Evolutionary conservation across 345 rosid genomes (phyloP).

Genomic region (Populus tremula): DNA sequence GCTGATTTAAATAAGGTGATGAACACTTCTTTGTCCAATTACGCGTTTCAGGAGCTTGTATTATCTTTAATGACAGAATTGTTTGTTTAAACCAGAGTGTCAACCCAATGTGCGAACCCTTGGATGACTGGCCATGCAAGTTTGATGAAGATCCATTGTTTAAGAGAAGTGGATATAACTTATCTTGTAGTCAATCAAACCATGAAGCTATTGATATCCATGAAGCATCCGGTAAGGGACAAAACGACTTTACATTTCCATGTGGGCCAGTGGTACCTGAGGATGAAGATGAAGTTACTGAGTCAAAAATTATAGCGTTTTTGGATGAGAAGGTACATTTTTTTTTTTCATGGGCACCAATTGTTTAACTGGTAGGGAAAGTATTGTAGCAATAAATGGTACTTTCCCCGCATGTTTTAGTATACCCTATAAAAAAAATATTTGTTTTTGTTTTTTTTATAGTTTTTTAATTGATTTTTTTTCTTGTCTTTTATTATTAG

Average conservation of each 20-base stretch:
- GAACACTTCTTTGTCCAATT: slow-evolving; percentile 14
- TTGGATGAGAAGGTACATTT: slow-evolving; percentile 36
- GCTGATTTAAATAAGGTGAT: slow-evolving; percentile 66
- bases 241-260: slow-evolving; percentile 51
- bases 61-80: slow-evolving; percentile 6
- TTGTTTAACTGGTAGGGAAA: too few species aligned
- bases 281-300: slow-evolving; percentile 36
- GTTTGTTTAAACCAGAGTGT: slow-evolving; percentile 57
- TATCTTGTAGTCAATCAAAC: slow-evolving; percentile 34
- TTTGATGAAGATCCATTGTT: slow-evolving; percentile 47
- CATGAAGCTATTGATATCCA: slow-evolving; percentile 27
- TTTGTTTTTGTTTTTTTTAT: too few species aligned
- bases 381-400: too few species aligned
- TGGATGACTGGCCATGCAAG: slow-evolving; percentile 71
- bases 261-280: slow-evolving; percentile 27
- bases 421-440: too few species aligned
- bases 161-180: slow-evolving; percentile 35
- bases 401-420: too few species aligned
- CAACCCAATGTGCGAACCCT: slow-evolving; percentile 80
- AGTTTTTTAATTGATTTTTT: too few species aligned
- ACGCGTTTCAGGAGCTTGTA: neutral
- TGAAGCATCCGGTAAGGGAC: slow-evolving; percentile 35
- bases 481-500: too few species aligned
- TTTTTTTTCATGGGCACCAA: neutral
- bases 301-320: slow-evolving; percentile 32